A percentile compares a stretch with the other conserved stretches of the same genome.
Conservation (phyloP, 1,284 basidiomycete genomes). For the Boletus smithii region DNA sequence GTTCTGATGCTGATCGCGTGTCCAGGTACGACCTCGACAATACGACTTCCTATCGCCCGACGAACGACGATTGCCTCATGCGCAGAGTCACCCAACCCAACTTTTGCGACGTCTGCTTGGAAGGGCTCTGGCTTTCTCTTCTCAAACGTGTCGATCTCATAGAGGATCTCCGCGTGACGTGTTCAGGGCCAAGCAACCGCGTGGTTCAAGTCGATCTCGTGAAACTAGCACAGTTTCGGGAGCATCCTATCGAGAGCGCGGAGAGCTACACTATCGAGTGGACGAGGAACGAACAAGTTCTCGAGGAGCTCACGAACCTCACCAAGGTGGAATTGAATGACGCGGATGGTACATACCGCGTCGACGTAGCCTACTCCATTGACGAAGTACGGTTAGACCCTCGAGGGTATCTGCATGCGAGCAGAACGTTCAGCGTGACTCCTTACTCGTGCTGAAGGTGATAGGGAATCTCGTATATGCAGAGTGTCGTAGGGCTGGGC, state of each 20-base stretch:
- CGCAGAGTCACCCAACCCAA: conserved; percentile 65
- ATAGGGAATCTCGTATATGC: neutral
- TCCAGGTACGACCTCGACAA: conserved; percentile 58
- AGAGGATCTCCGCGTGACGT: conserved; percentile 41
- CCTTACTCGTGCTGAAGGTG: conserved; percentile 4
- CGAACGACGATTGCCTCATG: conserved; percentile 85
- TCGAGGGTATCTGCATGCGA: conserved; percentile 32
- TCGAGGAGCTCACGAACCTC: conserved; percentile 47
- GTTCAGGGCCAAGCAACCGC: conserved; percentile 3
- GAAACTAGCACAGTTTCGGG: conserved; percentile 58
- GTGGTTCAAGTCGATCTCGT: conserved; percentile 47
- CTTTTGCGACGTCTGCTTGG: conserved; percentile 75
- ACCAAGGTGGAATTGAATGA: conserved; percentile 44
- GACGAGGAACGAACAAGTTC: conserved; percentile 43
- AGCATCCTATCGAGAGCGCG: conserved; percentile 29
- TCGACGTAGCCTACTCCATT: conserved; percentile 51
- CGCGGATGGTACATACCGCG: conserved; percentile 39
- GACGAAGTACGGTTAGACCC: conserved; percentile 53
- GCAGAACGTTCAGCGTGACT: conserved; percentile 17
- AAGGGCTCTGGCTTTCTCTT: conserved; percentile 69
- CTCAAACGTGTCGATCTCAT: conserved; percentile 58
- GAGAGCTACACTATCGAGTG: conserved; percentile 58
- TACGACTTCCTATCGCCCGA: conserved; percentile 66
- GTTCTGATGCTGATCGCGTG: neutral
- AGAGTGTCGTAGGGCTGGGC: neutral